Conservation (phyloP, 768 basidiomycete genomes). For the Kwoniella newhampshirensis region DNA sequence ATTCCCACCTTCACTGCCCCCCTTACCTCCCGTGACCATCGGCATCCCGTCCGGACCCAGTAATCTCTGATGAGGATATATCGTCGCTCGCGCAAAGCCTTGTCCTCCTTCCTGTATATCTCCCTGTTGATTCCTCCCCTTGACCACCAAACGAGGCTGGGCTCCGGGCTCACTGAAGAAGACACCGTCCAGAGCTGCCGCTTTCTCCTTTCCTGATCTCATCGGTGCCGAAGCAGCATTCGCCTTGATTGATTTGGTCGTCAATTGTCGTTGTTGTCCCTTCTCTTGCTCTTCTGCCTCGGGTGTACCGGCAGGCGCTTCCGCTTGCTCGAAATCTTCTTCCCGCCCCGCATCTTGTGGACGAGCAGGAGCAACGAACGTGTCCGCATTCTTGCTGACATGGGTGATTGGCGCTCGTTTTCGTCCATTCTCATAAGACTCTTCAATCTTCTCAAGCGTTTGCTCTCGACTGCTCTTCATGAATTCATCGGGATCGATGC, state of each 20-base stretch:
- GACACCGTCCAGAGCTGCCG: constrained; percentile 69
- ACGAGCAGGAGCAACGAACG: constrained; percentile 61
- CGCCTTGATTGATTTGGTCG: constrained; percentile 37
- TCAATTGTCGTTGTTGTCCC: constrained; percentile 56
- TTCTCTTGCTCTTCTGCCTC: constrained; percentile 7
- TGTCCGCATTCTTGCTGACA: constrained; percentile 79
- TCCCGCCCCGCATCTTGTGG: constrained; percentile 22
- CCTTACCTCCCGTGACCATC: constrained; percentile 53
- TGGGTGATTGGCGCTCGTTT: constrained; percentile 86
- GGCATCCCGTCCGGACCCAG: constrained; percentile 77
- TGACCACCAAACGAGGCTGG: constrained; percentile 65
- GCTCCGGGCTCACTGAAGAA: constrained; percentile 71
- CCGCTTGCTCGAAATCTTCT: constrained; percentile 34
- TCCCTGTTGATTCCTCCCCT: constrained; percentile 54
- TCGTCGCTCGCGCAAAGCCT: constrained; percentile 62
- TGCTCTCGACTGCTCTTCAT: constrained; percentile 68
- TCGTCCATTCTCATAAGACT: constrained; percentile 61
- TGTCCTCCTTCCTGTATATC: constrained; percentile 60
- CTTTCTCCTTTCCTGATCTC: constrained; percentile 51
- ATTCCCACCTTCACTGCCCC: constrained; percentile 68
- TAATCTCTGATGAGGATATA: constrained; percentile 81
- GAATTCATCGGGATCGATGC: constrained; percentile 65
- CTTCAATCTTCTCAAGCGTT: constrained; percentile 59
- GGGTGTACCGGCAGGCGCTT: constrained; percentile 15
- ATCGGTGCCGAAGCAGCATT: constrained; percentile 49